Evolutionary conservation across 1,284 basidiomycete species (phyloP).

Genomic region (Golubevia sp.): DNA sequence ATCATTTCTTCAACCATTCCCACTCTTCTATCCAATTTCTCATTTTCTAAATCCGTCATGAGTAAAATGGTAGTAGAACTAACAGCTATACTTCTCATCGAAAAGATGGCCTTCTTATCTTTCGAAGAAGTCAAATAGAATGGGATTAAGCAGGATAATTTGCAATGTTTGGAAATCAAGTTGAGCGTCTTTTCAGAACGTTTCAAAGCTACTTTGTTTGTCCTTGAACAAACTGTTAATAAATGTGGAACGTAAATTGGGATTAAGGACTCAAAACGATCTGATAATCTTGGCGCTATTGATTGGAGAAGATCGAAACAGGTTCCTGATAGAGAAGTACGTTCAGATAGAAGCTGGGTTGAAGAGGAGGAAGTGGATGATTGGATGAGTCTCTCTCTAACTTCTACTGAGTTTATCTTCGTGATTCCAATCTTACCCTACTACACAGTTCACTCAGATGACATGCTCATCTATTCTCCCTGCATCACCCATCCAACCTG

Average conservation of each 20-base stretch:
- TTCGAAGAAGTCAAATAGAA: constrained; percentile 61
- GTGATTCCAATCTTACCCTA: too few relatives aligned
- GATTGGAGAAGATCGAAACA: constrained; percentile 64
- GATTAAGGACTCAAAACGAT: constrained; percentile 62
- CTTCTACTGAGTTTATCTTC: too few relatives aligned
- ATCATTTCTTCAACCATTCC: constrained; percentile 62
- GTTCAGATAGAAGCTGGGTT: constrained; percentile 64
- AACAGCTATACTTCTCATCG: constrained; percentile 22
- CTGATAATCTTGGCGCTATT: constrained; percentile 63
- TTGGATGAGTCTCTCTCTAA: too few relatives aligned
- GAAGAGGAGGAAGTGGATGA: constrained; percentile 1
- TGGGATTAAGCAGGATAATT: constrained; percentile 52
- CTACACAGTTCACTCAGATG: too few relatives aligned
- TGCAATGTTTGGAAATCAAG: constrained; percentile 64
- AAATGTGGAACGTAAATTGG: constrained; percentile 64
- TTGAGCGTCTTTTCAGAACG: constrained; percentile 64
- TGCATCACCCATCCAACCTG: too few relatives aligned
- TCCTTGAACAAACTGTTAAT: constrained; percentile 63
- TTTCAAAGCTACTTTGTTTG: constrained; percentile 65
- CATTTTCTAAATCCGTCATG: constrained; percentile 44
- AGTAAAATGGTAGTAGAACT: constrained; percentile 39
- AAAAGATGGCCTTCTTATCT: constrained; percentile 60
- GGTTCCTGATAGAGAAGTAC: constrained; percentile 64
- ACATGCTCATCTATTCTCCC: too few relatives aligned
- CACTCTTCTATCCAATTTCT: constrained; percentile 44